These are phyloP conservation scores for Agaricus blazei DNA, from an alignment of 768 basidiomycete genomes.

Conservation along the genomic window DNA sequence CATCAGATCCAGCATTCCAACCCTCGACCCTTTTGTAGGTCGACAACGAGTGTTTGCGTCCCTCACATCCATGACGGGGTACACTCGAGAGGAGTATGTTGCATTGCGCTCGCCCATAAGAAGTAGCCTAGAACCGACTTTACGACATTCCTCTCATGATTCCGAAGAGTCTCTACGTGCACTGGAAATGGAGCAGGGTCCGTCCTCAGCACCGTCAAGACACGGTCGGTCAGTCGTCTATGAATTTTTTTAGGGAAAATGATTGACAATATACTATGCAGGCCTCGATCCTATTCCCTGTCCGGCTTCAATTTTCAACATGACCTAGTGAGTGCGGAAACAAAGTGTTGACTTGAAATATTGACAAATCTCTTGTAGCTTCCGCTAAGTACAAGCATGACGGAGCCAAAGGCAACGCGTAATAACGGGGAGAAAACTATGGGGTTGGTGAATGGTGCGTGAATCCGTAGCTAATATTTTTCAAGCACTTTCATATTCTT, in stretches of 20 bases:
- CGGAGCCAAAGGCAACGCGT: constrained; percentile 54
- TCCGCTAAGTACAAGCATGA: constrained; percentile 72
- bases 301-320: constrained; percentile 77
- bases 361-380: constrained; percentile 26
- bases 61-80: constrained; percentile 32
- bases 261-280: constrained; percentile 10
- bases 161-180: constrained; percentile 75
- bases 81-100: constrained; percentile 36
- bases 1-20: not conserved
- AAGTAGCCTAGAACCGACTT: constrained; percentile 32
- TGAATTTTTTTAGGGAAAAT: not conserved
- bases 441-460: constrained; percentile 68
- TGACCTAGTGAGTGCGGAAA: constrained; percentile 39
- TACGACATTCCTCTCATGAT: constrained; percentile 43
- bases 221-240: constrained; percentile 27
- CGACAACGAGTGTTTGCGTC: not conserved
- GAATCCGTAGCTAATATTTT: not conserved
- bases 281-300: constrained; percentile 61
- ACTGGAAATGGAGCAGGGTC: constrained; percentile 71
- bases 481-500: not conserved
- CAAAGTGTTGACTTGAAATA: not conserved
- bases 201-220: constrained; percentile 26
- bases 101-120: constrained; percentile 38
- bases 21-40: not conserved
- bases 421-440: constrained; percentile 68